Evolutionary conservation across 2,329 filamentous ascomycete species (phyloP), one percentile per base, ranked within the genome.

Genomic region (Talaromyces atroroseus): DNA sequence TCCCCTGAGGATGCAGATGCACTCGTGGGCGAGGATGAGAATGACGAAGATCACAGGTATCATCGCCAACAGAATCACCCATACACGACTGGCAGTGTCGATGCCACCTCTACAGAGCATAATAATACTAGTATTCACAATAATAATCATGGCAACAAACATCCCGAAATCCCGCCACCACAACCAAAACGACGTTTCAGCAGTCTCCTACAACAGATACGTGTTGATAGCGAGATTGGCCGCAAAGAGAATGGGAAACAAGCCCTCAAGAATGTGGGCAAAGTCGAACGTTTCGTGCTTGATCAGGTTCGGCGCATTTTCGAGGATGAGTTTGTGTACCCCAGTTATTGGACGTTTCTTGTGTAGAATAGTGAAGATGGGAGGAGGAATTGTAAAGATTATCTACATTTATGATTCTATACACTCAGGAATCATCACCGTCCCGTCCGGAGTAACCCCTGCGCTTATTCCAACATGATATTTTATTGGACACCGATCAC

Each of bases 301-400:
- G 92, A 97, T 71, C 92, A 97, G 74, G 94, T 99, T 60, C 85
- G 92, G 69, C 84, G 91, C 67, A 97, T 99, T 65, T 97, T 99
- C 67, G 94, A 99, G 74, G 94, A 97, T 69, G 94, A 99, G 72
- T 94, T 97, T 75, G 92, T 97, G 60, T 97, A 95, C 75, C 94
- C 94, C 46, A 96, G 92, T 73, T 97, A 95, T 74, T 97, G 92
- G 92, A 97, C 92, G 0, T 96, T 97, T 72, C 76, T 99, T 65
- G 87, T 97, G 46, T 96, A 47, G n/a, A n/a, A 54, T 20, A 18
- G 21, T 18, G 12, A 24, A 51, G 2, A 5, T 11, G 2, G 16
- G 11, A 32, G 16, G 12, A 38, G 11, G 16, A 38, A 38, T 16
- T 40, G 36, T 40, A 42, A 40, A 6, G 5, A n/a, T 40, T 52